phyloP scores from a whole-genome alignment of 164 flowering plant genomes.

The Brasenia schreberi region DNA sequence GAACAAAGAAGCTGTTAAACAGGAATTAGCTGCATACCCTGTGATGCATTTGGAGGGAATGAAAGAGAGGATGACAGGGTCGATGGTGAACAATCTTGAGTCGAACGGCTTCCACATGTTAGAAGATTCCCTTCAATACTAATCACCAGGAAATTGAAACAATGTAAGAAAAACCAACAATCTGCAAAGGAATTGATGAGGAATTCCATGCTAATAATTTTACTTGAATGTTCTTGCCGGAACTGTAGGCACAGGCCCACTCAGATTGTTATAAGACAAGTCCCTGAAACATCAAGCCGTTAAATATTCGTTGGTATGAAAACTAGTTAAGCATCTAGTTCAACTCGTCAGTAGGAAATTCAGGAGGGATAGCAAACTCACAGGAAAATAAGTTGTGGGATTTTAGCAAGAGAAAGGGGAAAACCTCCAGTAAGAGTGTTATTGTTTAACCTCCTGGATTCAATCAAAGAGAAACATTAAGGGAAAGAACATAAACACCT shows the following conservation, averaged over 20 bases:
- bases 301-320: background rate
- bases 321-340: background rate
- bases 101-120: slow-evolving; percentile 45
- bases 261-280: slow-evolving; percentile 83
- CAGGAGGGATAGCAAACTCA: slow-evolving; percentile 31
- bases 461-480: slow-evolving; percentile 8
- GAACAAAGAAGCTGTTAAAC: slow-evolving; percentile 1
- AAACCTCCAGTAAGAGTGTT: slow-evolving; percentile 77
- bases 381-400: slow-evolving; percentile 79
- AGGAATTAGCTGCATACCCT: slow-evolving; percentile 18
- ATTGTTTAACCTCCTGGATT: slow-evolving; percentile 75
- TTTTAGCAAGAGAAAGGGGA: slow-evolving; percentile 57
- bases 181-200: background rate
- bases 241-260: slow-evolving; percentile 70
- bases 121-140: slow-evolving; percentile 70
- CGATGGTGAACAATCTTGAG: slow-evolving; percentile 50
- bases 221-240: slow-evolving; percentile 87
- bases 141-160: background rate
- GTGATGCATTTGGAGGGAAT: slow-evolving; percentile 31
- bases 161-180: slow-evolving; percentile 2
- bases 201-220: background rate
- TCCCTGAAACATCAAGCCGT: slow-evolving; percentile 38
- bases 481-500: background rate
- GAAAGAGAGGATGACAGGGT: slow-evolving; percentile 27
- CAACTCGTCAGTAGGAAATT: background rate